A percentile compares a stretch with the other conserved stretches of the same genome.
Conservation (phyloP, 805 yeast species). For the Scheffersomyces stipitis region DNA sequence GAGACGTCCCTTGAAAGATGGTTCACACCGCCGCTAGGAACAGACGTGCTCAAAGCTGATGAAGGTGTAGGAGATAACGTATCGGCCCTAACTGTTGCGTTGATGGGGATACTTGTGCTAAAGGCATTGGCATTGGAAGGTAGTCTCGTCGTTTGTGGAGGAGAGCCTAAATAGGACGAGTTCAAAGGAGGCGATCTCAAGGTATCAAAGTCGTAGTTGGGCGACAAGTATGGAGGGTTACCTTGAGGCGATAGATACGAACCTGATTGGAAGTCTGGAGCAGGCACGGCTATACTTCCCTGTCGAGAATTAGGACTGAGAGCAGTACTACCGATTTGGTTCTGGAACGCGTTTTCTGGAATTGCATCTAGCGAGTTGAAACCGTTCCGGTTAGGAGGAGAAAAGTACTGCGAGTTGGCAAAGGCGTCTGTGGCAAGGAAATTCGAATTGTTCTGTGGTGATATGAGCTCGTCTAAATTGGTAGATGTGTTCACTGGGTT, state of each 20-base stretch:
- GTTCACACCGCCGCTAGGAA: constrained; percentile 16
- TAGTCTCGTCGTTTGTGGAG: constrained; percentile 23
- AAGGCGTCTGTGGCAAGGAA: constrained; percentile 18
- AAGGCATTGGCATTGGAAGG: constrained; percentile 14
- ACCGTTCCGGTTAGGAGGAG: constrained; percentile 32
- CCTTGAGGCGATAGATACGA: constrained; percentile 37
- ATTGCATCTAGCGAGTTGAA: constrained; percentile 32
- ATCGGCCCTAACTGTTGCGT: constrained; percentile 7
- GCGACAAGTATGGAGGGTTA: constrained; percentile 31
- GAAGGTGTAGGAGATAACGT: constrained; percentile 26
- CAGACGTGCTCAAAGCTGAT: constrained; percentile 28
- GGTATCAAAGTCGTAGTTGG: constrained; percentile 33
- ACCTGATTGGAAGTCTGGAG: constrained; percentile 22
- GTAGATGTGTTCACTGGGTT: constrained; percentile 15
- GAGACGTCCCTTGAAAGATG: constrained; percentile 15
- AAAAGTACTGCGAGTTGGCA: constrained; percentile 39
- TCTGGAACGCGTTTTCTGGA: constrained; percentile 20
- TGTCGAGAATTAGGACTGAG: constrained; percentile 34
- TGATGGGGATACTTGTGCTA: constrained; percentile 25
- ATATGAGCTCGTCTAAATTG: constrained; percentile 38
- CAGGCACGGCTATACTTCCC: constrained; percentile 30
- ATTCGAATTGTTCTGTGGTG: constrained; percentile 24
- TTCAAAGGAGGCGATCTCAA: constrained; percentile 32
- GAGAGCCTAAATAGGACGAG: constrained; percentile 34
- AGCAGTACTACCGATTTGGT: constrained; percentile 14